A percentile compares a stretch with the other conserved stretches of the same genome.
Evolutionary conservation across 495 filamentous ascomycete species (phyloP).

Genomic region (Aspergillus asperescens): DNA sequence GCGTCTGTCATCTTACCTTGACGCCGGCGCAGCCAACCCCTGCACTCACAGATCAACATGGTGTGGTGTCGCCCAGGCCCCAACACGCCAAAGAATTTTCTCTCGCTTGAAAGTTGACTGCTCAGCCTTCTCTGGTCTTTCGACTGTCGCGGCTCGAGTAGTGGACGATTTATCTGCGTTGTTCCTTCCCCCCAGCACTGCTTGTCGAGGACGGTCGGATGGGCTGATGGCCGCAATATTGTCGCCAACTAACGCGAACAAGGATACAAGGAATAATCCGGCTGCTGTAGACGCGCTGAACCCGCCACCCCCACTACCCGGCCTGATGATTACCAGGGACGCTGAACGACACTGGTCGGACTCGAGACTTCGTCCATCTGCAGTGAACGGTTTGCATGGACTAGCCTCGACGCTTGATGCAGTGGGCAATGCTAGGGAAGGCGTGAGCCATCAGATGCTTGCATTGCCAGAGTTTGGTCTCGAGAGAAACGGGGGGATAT

Average conservation of each 20-base stretch:
- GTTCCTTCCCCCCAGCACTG: background rate
- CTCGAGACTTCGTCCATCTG: slow-evolving; percentile 2
- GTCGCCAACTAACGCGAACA: slow-evolving; percentile 9
- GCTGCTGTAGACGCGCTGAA: slow-evolving; percentile 4
- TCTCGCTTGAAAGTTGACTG: background rate
- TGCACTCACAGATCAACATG: slow-evolving; percentile 6
- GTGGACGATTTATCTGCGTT: background rate
- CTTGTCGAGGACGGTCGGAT: slow-evolving; percentile 1
- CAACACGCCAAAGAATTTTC: slow-evolving; percentile 6
- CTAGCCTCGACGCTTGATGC: background rate
- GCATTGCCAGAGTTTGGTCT: slow-evolving; percentile 2
- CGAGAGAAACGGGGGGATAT: background rate
- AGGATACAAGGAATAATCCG: slow-evolving; percentile 5
- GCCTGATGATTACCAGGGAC: slow-evolving; percentile 8
- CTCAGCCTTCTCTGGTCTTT: background rate
- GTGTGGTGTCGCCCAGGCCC: slow-evolving; percentile 3
- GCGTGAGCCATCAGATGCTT: slow-evolving; percentile 3
- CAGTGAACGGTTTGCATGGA: slow-evolving; percentile 5
- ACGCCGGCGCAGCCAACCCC: slow-evolving; percentile 9
- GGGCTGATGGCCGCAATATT: slow-evolving; percentile 7
- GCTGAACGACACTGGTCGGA: slow-evolving; percentile 4
- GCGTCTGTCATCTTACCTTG: slow-evolving; percentile 2
- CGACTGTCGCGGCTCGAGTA: background rate
- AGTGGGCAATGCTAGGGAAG: slow-evolving; percentile 1
- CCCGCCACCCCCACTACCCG: slow-evolving; percentile 8